A percentile compares a stretch with the other conserved stretches of the same genome.
Evolutionary conservation across 371 early-diverging fungal species (phyloP).

Genomic region (Haplosporangium sp.): DNA sequence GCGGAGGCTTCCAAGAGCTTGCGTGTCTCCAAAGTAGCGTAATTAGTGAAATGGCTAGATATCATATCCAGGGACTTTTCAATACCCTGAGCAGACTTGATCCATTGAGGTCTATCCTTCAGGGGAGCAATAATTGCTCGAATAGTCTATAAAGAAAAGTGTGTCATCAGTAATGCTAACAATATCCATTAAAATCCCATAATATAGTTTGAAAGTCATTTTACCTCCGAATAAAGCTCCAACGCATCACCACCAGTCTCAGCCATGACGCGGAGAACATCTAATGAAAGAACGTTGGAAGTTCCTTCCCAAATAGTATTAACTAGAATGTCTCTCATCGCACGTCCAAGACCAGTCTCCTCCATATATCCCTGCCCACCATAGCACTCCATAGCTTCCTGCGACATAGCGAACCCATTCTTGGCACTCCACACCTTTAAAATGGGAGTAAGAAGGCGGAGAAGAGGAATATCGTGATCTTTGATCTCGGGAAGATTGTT

Average conservation of each 20-base stretch:
- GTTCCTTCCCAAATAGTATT: constrained; percentile 82
- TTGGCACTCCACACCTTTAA: constrained; percentile 71
- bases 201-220: background rate
- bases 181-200: background rate
- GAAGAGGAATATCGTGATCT: constrained; percentile 56
- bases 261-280: constrained; percentile 70
- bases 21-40: constrained; percentile 39
- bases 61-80: constrained; percentile 44
- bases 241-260: constrained; percentile 62
- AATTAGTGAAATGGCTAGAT: constrained; percentile 30
- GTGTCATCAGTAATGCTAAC: background rate
- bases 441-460: constrained; percentile 76
- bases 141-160: constrained; percentile 22
- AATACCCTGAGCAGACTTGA: constrained; percentile 45
- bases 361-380: constrained; percentile 85
- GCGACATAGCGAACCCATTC: constrained; percentile 59
- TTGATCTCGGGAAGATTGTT: constrained; percentile 39
- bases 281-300: constrained; percentile 73
- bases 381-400: constrained; percentile 73
- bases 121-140: constrained; percentile 33
- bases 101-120: constrained; percentile 27
- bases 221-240: constrained; percentile 57
- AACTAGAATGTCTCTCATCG: constrained; percentile 73
- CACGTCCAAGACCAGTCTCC: constrained; percentile 70
- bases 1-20: constrained; percentile 60